Evolutionary conservation across 2,329 filamentous ascomycete species (phyloP).

Genomic region (Zymoseptoria pseudotritici): DNA sequence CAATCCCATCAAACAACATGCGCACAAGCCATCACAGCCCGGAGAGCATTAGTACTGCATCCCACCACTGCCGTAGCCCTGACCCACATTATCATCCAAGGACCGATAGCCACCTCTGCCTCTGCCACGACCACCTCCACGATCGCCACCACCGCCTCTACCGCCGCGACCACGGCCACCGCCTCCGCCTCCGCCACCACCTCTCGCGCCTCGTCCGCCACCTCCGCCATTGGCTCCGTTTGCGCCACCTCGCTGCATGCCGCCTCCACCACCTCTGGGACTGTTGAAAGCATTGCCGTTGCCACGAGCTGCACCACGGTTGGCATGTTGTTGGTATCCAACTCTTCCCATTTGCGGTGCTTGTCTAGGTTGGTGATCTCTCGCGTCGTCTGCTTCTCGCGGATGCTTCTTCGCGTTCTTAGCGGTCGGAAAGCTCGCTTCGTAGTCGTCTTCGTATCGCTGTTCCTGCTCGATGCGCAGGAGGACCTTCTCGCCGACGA

Average conservation of each 20-base stretch:
- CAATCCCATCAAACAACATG: background rate
- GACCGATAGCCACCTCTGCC: conserved; percentile 33
- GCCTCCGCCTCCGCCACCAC: conserved; percentile 24
- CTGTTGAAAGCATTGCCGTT: conserved; percentile 23
- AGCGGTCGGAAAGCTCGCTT: conserved; percentile 55
- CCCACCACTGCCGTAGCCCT: conserved; percentile 27
- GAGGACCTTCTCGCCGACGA: conserved; percentile 78
- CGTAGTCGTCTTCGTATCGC: conserved; percentile 54
- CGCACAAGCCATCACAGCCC: background rate
- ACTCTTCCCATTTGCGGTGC: background rate
- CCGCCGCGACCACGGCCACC: conserved; percentile 16
- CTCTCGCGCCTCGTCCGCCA: conserved; percentile 26
- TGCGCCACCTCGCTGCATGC: conserved; percentile 9
- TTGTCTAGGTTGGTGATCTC: conserved; percentile 18
- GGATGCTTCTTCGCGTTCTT: conserved; percentile 56
- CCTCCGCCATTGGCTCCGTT: conserved; percentile 33
- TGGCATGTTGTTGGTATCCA: background rate
- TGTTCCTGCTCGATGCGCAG: conserved; percentile 72
- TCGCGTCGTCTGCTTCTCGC: conserved; percentile 45
- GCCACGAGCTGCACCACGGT: conserved; percentile 25
- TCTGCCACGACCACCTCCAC: conserved; percentile 20
- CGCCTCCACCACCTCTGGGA: conserved; percentile 23
- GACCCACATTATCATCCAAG: conserved; percentile 36
- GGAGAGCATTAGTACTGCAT: conserved; percentile 28
- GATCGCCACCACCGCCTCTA: conserved; percentile 21